Base-by-base conservation (phyloP, 2,329 filamentous ascomycete genomes). In the Pyrenophora graminea region DNA sequence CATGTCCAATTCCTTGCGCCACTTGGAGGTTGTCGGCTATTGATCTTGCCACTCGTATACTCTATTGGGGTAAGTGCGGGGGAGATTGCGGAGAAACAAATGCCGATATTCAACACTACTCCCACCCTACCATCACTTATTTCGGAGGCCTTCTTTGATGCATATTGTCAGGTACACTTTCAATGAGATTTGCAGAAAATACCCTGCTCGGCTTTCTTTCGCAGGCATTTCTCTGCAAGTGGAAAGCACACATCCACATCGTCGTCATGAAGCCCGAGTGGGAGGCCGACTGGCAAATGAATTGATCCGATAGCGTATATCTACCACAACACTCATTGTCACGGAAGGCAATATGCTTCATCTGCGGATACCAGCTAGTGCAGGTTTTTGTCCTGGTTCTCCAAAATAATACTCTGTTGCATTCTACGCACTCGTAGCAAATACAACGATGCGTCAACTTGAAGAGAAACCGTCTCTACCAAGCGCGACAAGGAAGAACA, bases 241-340 rank as follows among this genome's bases (percentile, higher is more conserved):
- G 78, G 79, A 48, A 81, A 81, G 54, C 82, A 85, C 1, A 85
- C 82, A 56, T 85, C 82, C 5, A 84, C 67, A 48, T 85, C 82
- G 37, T 83, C 79, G 53, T 85, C 82, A 43, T 77, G 77, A 9
- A 85, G 79, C 17, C 79, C 77, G 1, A 84, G 68, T 0, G 82
- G 82, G 0, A 83, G 70, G 0, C 82, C 0, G 81, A 80, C 39
- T 85, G 82, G 7, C 79, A 82, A 0, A 85, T 70, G 48, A 82
- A 79, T 39, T 82, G 73, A 37, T 85, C 82, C 82, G 0, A 83
- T 66, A 13, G 74, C 78, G 41, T 84, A 85, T 0, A 84, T 76
- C 1, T 79, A 79, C 81, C 82, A 85, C 53, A 84, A 84, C 0
- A 85, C 67, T 0, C 82, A 75, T 12, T 79, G 76, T 30, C 27